These are phyloP conservation scores for Ephemerocybe angulata DNA, from an alignment of 768 basidiomycete genomes.

Conservation along the genomic window DNA sequence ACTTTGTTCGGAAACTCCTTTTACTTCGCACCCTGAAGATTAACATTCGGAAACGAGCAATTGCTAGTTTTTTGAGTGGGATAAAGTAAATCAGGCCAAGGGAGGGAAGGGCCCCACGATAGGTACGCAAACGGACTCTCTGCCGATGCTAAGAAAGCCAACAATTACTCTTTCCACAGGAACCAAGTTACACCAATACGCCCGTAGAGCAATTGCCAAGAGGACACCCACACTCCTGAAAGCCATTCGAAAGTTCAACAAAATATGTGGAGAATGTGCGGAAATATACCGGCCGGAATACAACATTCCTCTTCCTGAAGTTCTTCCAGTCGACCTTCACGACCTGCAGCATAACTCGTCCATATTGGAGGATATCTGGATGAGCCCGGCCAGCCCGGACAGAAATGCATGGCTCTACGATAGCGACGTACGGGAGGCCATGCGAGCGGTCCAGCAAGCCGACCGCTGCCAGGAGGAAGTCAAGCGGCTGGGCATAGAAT, in stretches of 20 bases:
- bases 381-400: constrained; percentile 12
- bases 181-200: constrained; percentile 31
- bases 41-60: constrained; percentile 29
- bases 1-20: constrained; percentile 29
- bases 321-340: constrained; percentile 25
- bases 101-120: constrained; percentile 24
- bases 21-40: constrained; percentile 35
- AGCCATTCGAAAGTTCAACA: constrained; percentile 23
- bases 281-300: constrained; percentile 14
- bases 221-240: constrained; percentile 23
- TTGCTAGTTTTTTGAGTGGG: constrained; percentile 34
- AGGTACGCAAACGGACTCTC: constrained; percentile 22
- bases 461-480: constrained; percentile 30
- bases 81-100: constrained; percentile 29
- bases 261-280: constrained; percentile 4
- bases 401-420: constrained; percentile 32
- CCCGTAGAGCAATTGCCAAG: constrained; percentile 25
- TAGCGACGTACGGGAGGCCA: constrained; percentile 25
- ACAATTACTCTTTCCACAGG: constrained; percentile 13
- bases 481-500: constrained; percentile 21
- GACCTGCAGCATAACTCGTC: constrained; percentile 17
- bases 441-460: constrained; percentile 23
- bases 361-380: constrained; percentile 37
- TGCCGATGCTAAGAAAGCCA: neutral
- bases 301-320: constrained; percentile 27